Conservation (phyloP, 2,329 filamentous ascomycete species). For the Bipolaris cookei region DNA sequence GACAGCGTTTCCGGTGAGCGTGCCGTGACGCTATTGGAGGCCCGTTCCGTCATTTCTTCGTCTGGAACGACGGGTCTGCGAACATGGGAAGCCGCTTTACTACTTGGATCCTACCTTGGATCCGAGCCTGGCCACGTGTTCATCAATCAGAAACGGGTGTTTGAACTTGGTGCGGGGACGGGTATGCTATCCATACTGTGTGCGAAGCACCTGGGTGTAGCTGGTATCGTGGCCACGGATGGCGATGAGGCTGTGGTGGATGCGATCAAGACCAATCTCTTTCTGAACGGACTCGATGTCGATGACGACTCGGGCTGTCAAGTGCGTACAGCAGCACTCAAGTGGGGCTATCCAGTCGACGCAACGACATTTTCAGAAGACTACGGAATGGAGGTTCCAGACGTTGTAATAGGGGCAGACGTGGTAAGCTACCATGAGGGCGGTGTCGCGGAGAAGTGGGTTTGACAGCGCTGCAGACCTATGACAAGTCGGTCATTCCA, state of each 20-base stretch:
- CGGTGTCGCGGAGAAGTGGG: constrained; percentile 15
- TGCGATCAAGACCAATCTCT: constrained; percentile 70
- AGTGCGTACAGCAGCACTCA: constrained; percentile 62
- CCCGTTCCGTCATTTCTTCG: constrained; percentile 70
- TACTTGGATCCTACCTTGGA: constrained; percentile 72
- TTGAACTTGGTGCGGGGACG: constrained; percentile 79
- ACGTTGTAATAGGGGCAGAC: constrained; percentile 76
- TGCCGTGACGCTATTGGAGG: constrained; percentile 70
- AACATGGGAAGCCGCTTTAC: constrained; percentile 81
- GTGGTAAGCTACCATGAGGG: constrained; percentile 56
- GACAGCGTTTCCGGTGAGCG: constrained; percentile 27
- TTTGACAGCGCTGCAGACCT: constrained; percentile 60
- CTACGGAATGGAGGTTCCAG: constrained; percentile 55
- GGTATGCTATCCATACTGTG: constrained; percentile 77
- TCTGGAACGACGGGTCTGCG: constrained; percentile 76
- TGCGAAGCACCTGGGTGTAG: constrained; percentile 67
- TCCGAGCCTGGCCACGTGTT: constrained; percentile 52
- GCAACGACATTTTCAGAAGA: constrained; percentile 65
- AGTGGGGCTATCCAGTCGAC: constrained; percentile 68
- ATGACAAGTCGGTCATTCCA: constrained; percentile 69
- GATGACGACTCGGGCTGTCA: constrained; percentile 33
- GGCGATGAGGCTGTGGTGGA: constrained; percentile 75
- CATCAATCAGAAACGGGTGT: constrained; percentile 63
- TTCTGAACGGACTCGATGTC: constrained; percentile 68
- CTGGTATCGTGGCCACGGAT: constrained; percentile 71